Evolutionary conservation across 2,329 filamentous ascomycete species (phyloP), one percentile per base, ranked within the genome.

Genomic region (Fusarium torreyae): DNA sequence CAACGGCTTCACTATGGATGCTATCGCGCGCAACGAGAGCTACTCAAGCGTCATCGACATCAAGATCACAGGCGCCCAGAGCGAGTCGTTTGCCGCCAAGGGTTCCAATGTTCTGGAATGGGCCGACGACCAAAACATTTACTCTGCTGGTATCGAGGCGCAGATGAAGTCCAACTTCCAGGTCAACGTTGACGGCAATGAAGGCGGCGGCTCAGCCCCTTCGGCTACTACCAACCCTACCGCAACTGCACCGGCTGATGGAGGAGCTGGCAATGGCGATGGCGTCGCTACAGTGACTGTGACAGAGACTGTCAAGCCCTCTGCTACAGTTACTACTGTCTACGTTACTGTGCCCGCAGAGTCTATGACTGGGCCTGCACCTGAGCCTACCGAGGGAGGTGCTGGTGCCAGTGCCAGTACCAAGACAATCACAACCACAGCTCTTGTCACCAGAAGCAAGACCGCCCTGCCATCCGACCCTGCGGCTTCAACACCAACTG

Each of bases 91-190:
- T 38, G 65, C 60, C 3, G 69, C 66, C 58, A 74, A 75, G 57
- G 57, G 72, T 38, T 68, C 64, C n/a, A 48, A 65, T 45, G 42
- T 61, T 43, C 49, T 76, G 54, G 67, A 66, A 49, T 85, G 80
- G 62, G 70, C 76, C 49, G 61, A 76, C 3, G 73, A 79, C 43
- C 80, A 81, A 59, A 77, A 84, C 71, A 76, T 83, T 55, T 82
- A 81, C 74, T 76, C 74, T 56, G 81, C 79, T 26, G 85, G 82
- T 44, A 81, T 87, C 65, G 73, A 80, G 61, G 72, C 73, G 6
- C 84, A 87, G 77, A 82, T 87, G 74, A 63, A 68, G 34, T 81
- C 77, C 64, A 80, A 81, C 72, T 87, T 82, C 69, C 77, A 83
- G 52, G 83, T 87, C 56, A 69, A 77, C 34, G 77, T 85, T 22